Evolutionary conservation across 345 rosid species (phyloP).

Genomic region (Arabidopsis thaliana): DNA sequence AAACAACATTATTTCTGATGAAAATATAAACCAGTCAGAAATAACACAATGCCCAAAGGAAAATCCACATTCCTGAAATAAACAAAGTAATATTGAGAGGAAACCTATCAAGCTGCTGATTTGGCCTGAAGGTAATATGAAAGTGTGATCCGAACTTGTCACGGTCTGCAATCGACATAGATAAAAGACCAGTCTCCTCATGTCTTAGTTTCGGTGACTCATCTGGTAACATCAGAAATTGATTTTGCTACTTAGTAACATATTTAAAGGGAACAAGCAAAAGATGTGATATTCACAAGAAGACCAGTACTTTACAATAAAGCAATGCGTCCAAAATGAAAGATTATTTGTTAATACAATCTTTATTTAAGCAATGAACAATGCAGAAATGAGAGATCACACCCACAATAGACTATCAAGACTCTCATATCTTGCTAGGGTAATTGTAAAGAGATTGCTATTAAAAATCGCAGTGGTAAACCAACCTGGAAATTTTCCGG

Average conservation of each 20-base stretch:
- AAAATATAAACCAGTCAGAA: conserved; percentile 16
- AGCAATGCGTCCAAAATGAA: conserved; percentile 14
- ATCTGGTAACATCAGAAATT: conserved; percentile 58
- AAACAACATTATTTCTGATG: conserved; percentile 78
- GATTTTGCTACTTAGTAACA: conserved; percentile 21
- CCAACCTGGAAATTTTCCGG: conserved; percentile 88
- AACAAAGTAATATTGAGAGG: conserved; percentile 2
- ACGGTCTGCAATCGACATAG: conserved; percentile 83
- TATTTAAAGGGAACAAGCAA: conserved; percentile 8
- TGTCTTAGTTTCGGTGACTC: conserved; percentile 85
- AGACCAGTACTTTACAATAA: background rate
- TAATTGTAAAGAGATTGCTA: conserved; percentile 25
- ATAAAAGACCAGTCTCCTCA: conserved; percentile 79
- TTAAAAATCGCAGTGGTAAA: conserved; percentile 15
- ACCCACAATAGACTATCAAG: background rate
- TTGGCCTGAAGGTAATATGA: conserved; percentile 74
- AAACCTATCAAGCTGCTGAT: conserved; percentile 84
- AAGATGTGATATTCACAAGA: background rate
- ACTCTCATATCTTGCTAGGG: conserved; percentile 1
- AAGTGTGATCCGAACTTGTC: conserved; percentile 90
- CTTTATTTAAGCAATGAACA: background rate
- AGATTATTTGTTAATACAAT: background rate
- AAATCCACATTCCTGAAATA: conserved; percentile 13
- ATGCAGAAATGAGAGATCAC: conserved; percentile 7
- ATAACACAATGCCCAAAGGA: background rate